Conservation (phyloP, 2,329 filamentous ascomycete species). For the Trichophyton mentagrophytes region DNA sequence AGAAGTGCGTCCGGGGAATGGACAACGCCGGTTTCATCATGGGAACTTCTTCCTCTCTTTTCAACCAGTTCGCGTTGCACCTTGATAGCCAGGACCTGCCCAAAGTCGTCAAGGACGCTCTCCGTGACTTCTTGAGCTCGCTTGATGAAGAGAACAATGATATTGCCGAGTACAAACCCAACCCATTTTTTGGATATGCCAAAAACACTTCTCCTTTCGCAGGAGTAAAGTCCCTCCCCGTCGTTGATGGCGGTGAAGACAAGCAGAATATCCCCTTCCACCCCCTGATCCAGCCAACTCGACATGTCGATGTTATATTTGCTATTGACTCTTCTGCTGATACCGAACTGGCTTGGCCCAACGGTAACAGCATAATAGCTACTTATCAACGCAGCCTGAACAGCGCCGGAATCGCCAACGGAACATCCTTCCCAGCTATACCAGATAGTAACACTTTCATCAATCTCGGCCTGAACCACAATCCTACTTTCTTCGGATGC, state of each 20-base stretch:
- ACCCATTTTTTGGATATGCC: conserved; percentile 61
- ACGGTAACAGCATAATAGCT: conserved; percentile 60
- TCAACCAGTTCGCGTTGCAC: conserved; percentile 62
- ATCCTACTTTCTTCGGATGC: conserved; percentile 72
- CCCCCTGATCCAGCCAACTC: conserved; percentile 60
- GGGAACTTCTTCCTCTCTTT: conserved; percentile 73
- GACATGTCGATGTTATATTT: conserved; percentile 66
- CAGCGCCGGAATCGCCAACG: conserved; percentile 45
- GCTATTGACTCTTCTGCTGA: conserved; percentile 69
- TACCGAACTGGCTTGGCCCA: conserved; percentile 56
- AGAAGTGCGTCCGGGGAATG: conserved; percentile 60
- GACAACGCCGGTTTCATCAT: conserved; percentile 75
- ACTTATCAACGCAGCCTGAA: conserved; percentile 57
- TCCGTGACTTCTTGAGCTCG: conserved; percentile 40
- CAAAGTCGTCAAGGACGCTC: conserved; percentile 38
- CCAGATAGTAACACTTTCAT: conserved; percentile 67
- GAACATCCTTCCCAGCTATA: conserved; percentile 57
- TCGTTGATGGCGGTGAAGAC: conserved; percentile 70
- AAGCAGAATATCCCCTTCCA: conserved; percentile 67
- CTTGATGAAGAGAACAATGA: conserved; percentile 53
- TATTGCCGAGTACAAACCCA: conserved; percentile 61
- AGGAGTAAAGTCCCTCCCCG: conserved; percentile 43
- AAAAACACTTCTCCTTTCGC: conserved; percentile 47
- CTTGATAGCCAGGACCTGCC: conserved; percentile 45
- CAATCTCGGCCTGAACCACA: conserved; percentile 60